Base-by-base conservation (phyloP, 768 basidiomycete genomes). In the Myochromella boudieri region DNA sequence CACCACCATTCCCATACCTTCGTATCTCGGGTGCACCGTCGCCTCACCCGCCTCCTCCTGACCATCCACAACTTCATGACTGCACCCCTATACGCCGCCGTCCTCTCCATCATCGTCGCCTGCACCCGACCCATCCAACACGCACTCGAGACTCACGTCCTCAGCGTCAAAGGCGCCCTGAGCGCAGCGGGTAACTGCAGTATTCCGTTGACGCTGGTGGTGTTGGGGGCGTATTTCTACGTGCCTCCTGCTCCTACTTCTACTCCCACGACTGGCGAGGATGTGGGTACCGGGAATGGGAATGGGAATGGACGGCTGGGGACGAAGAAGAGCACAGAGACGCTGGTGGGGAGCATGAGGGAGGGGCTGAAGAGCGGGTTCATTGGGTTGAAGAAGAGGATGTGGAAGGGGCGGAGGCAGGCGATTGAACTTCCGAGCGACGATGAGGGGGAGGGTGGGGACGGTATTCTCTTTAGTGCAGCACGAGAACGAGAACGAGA, bases 201-300 rank as follows among this genome's bases (percentile, higher is more conserved):
- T 8, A 85, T 97, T 50, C 95, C 95, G 0, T 60, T 97, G 21
- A 97, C 95, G 2, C 71, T 97, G 20, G 76, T 97, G 46, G 92
- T 97, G 5, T 83, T 97, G 33, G 95, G 95, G 9, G 93, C 89
- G 11, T 97, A 95, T 72, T 95, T 95, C 68, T 87, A 83, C 0
- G 69, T 74, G 4, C 66, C 68, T n/a, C n/a, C n/a, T n/a, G n/a
- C n/a, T n/a, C n/a, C n/a, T n/a, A n/a, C n/a, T n/a, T n/a, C n/a
- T n/a, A n/a, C n/a, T n/a, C n/a, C n/a, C n/a, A n/a, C n/a, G n/a
- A n/a, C n/a, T n/a, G n/a, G n/a, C n/a, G n/a, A n/a, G n/a, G 42
- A 52, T 7, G 41, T 56, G 42, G 42, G 55, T 3, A 31, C 34
- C 33, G 42, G 18, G 17, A 40, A 36, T 15, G 28, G 4, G 17